Conservation (phyloP, 2,329 filamentous ascomycete genomes). For the Escovopsis sp. region DNA sequence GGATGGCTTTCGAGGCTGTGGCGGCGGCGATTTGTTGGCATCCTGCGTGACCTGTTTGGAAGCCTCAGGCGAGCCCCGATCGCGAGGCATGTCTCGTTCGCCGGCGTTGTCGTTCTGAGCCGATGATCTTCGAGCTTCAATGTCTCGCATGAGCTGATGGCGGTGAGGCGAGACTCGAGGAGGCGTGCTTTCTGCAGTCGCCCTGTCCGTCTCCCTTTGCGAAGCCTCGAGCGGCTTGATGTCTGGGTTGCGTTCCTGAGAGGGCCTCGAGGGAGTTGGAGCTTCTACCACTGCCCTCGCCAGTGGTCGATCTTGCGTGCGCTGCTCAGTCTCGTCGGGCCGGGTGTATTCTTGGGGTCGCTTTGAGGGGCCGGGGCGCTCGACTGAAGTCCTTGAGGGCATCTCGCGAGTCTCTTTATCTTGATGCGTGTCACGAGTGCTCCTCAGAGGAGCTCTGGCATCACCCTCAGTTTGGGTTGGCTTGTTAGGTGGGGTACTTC, state of each 20-base stretch:
- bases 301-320: background rate
- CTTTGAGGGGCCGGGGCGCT: background rate
- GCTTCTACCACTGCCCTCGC: background rate
- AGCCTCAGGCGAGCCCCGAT: background rate
- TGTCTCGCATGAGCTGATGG: background rate
- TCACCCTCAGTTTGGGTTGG: background rate
- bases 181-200: background rate
- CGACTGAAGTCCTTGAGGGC: background rate
- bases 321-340: background rate
- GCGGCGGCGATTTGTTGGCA: background rate
- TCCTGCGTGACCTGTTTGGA: background rate
- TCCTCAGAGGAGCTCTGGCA: background rate
- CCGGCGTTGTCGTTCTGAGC: background rate
- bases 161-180: background rate
- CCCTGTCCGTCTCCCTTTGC: background rate
- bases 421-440: background rate
- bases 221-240: background rate
- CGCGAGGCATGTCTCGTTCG: background rate
- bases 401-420: background rate
- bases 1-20: background rate
- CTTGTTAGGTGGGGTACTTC: slow-evolving; percentile 31
- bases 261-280: background rate
- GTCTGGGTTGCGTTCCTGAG: background rate
- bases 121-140: background rate
- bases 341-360: background rate